Evolutionary conservation across 352 stramenopile genomes (phyloP).

Genomic region (Phytopythium aichiense): DNA sequence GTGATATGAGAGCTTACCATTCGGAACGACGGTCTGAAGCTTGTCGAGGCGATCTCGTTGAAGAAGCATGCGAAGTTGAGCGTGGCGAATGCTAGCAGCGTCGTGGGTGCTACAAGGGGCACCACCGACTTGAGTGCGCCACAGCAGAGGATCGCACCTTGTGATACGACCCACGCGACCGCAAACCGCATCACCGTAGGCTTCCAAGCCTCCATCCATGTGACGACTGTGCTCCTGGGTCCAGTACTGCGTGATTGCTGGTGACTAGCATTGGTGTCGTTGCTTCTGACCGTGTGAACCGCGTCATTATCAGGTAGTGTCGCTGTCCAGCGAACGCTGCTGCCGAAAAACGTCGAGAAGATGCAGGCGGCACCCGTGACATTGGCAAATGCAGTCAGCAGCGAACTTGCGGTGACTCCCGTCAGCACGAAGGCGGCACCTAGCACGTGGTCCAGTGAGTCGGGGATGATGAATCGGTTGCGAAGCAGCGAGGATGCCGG

Average conservation of each 20-base stretch:
- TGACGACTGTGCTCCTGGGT: neutral
- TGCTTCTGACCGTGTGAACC: too few relatives aligned
- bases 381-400: constrained; percentile 48
- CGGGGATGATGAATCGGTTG: constrained; percentile 32
- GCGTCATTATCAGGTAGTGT: neutral
- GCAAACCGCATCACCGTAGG: neutral
- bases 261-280: neutral
- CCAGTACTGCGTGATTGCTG: neutral
- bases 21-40: constrained; percentile 33
- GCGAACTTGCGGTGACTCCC: constrained; percentile 32
- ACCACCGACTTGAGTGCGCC: constrained; percentile 39
- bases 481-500: constrained; percentile 23
- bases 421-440: constrained; percentile 39
- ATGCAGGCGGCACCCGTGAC: constrained; percentile 27
- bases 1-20: constrained; percentile 24
- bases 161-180: constrained; percentile 27
- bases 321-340: neutral
- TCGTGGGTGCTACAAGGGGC: constrained; percentile 34
- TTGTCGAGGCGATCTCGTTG: constrained; percentile 36
- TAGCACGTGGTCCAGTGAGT: constrained; percentile 42
- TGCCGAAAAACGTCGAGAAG: constrained; percentile 10
- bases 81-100: constrained; percentile 42
- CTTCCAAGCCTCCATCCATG: neutral
- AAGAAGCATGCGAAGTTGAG: constrained; percentile 59
- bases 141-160: constrained; percentile 25